phyloP scores from a whole-genome alignment of 2,329 filamentous ascomycete species.

The Colletotrichum higginsianum region DNA sequence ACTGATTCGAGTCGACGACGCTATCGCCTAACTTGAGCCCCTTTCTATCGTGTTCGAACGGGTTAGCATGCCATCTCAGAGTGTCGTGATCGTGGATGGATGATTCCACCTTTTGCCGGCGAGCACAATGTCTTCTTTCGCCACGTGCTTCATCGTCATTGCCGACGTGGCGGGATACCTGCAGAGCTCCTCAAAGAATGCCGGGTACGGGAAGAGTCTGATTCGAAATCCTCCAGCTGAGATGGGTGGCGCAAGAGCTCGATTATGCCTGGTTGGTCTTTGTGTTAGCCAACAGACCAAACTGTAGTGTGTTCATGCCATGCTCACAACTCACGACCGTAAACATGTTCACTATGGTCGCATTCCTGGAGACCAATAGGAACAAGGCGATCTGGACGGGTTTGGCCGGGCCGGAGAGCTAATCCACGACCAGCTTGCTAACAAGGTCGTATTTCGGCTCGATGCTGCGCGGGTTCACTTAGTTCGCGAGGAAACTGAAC shows the following conservation, averaged over 20 bases:
- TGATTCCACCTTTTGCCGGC: constrained; percentile 53
- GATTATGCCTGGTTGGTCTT: constrained; percentile 53
- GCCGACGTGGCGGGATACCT: constrained; percentile 64
- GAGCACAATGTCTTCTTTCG: constrained; percentile 62
- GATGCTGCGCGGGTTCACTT: constrained; percentile 58
- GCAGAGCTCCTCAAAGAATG: constrained; percentile 65
- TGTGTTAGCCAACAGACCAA: constrained; percentile 12
- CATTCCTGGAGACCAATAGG: constrained; percentile 66
- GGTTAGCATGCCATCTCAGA: neutral
- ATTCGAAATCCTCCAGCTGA: constrained; percentile 59
- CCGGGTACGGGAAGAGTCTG: constrained; percentile 53
- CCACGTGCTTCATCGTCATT: constrained; percentile 62
- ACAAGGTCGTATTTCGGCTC: constrained; percentile 62
- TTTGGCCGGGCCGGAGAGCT: constrained; percentile 56
- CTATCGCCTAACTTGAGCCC: constrained; percentile 59
- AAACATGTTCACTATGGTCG: constrained; percentile 68
- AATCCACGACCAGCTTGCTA: constrained; percentile 59
- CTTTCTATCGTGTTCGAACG: constrained; percentile 37
- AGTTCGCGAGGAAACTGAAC: constrained; percentile 59
- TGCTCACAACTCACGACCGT: constrained; percentile 51
- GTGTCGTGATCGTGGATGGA: no score
- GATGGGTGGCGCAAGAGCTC: constrained; percentile 60
- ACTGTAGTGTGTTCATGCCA: neutral
- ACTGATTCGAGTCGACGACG: constrained; percentile 63
- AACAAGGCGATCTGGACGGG: constrained; percentile 64